phyloP scores from a whole-genome alignment of 2,329 filamentous ascomycete genomes.

The Aspergillus sp. region DNA sequence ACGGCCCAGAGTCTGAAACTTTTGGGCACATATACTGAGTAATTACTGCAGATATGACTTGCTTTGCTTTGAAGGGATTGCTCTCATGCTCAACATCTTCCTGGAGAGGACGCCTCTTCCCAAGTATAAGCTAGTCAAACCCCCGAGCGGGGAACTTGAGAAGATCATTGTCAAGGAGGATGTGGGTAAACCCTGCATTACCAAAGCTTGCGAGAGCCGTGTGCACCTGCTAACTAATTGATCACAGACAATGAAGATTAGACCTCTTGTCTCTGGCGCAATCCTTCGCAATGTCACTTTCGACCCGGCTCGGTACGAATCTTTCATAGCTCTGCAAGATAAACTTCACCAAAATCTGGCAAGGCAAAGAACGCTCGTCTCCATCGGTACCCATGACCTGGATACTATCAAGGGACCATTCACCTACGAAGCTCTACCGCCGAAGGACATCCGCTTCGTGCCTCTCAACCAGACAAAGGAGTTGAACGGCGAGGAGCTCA shows the following conservation, averaged over 20 bases:
- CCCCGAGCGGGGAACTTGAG: conserved; percentile 71
- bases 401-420: conserved; percentile 93
- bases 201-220: not conserved
- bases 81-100: conserved; percentile 95
- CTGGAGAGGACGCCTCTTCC: conserved; percentile 72
- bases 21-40: conserved; percentile 22
- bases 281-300: conserved; percentile 90
- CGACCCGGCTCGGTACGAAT: conserved; percentile 86
- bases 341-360: conserved; percentile 97
- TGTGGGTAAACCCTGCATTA: conserved; percentile 34
- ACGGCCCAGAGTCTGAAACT: conserved; percentile 40
- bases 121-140: conserved; percentile 73
- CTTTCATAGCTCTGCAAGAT: conserved; percentile 96
- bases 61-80: conserved; percentile 96
- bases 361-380: conserved; percentile 87
- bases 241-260: conserved; percentile 67
- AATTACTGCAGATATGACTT: conserved; percentile 66
- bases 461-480: conserved; percentile 89
- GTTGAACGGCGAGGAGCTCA: conserved; percentile 84
- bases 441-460: conserved; percentile 87
- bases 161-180: conserved; percentile 76
- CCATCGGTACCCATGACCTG: conserved; percentile 94
- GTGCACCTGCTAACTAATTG: conserved; percentile 4
- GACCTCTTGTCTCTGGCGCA: conserved; percentile 85
- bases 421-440: conserved; percentile 88